Evolutionary conservation across 495 filamentous ascomycete genomes (phyloP).

Genomic region (Tuber magnatum): DNA sequence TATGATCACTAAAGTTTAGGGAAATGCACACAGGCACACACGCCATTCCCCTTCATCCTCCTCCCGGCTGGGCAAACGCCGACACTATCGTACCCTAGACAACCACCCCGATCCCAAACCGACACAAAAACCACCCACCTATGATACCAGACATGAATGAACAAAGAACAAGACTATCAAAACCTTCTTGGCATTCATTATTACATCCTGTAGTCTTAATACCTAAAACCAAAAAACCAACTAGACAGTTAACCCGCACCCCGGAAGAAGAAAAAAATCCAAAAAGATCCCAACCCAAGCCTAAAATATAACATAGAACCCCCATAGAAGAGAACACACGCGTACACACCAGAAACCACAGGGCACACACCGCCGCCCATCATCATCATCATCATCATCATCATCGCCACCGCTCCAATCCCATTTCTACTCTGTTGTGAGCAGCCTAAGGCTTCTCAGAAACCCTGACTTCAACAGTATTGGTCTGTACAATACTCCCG

Average conservation of each 20-base stretch:
- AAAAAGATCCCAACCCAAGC: not conserved
- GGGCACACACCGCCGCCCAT: not conserved
- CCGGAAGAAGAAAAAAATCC: not conserved
- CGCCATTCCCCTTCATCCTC: not conserved
- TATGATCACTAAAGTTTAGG: not conserved
- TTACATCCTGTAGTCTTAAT: not conserved
- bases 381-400: too few relatives aligned
- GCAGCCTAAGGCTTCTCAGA: not conserved
- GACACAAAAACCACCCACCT: too few relatives aligned
- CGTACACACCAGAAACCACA: not conserved
- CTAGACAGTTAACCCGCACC: not conserved
- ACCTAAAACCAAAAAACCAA: constrained; percentile 3
- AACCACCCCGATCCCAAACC: not conserved
- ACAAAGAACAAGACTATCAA: constrained; percentile 1
- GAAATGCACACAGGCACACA: not conserved
- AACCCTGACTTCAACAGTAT: constrained; percentile 4
- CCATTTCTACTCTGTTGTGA: not conserved
- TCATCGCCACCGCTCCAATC: not conserved
- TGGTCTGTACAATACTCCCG: not conserved
- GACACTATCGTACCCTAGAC: not conserved
- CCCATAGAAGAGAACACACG: not conserved
- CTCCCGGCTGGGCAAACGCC: not conserved
- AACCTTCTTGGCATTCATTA: constrained; percentile 5
- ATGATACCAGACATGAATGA: not conserved
- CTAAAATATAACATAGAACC: not conserved